Conservation (phyloP, 169 alveolate genomes). For the Plasmodium coatneyi region DNA sequence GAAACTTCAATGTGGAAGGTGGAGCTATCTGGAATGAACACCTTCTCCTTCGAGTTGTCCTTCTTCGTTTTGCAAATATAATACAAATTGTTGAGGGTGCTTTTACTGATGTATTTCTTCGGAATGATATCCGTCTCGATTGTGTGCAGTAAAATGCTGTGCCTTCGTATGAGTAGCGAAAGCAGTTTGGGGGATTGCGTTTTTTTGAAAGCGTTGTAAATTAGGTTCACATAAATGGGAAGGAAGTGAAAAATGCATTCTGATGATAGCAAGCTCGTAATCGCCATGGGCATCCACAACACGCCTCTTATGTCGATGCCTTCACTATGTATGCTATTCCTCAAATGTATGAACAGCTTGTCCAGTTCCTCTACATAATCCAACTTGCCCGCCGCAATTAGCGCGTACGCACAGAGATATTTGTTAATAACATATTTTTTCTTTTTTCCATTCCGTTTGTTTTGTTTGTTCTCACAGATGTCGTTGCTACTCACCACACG, state of each 20-base stretch:
- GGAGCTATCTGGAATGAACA: conserved; percentile 85
- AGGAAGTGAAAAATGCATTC: conserved; percentile 58
- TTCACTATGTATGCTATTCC: conserved; percentile 40
- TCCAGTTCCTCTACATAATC: conserved; percentile 44
- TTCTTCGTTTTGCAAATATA: conserved; percentile 69
- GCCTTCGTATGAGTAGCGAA: conserved; percentile 63
- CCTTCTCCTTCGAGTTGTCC: conserved; percentile 73
- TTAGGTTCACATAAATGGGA: conserved; percentile 59
- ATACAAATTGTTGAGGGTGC: conserved; percentile 34
- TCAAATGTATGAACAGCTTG: conserved; percentile 43
- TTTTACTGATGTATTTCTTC: conserved; percentile 35
- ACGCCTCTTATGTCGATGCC: conserved; percentile 73
- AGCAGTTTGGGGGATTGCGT: conserved; percentile 67
- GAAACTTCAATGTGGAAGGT: conserved; percentile 87
- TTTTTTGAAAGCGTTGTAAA: conserved; percentile 63
- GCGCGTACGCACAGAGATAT: conserved; percentile 67
- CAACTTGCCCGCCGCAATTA: conserved; percentile 74
- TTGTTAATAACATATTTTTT: conserved; percentile 36
- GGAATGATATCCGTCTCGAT: conserved; percentile 72
- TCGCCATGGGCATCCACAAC: conserved; percentile 75
- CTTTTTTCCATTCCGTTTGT: neutral
- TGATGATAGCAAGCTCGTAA: conserved; percentile 50
- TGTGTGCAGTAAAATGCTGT: conserved; percentile 59
- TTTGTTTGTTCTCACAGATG: neutral
- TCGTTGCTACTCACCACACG: neutral